Evolutionary conservation across 495 filamentous ascomycete species (phyloP), one percentile per base, ranked within the genome.

Genomic region (Amphirosellinia nigrospora): DNA sequence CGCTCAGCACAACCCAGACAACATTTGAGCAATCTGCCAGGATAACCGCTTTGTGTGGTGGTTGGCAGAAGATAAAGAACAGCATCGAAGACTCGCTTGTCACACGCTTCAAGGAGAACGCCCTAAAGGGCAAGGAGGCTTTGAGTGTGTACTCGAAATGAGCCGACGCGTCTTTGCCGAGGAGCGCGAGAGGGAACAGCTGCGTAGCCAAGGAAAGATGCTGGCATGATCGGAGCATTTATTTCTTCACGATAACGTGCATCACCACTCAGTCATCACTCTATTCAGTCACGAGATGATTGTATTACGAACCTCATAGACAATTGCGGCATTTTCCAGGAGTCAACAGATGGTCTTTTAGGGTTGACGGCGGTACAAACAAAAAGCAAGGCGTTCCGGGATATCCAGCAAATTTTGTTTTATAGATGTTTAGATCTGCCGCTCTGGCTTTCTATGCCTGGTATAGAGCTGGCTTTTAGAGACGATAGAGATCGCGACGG

Each of bases 41-140:
- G 80, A 97, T 99, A 77, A 97, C 93, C 2, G 96, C 96, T 1
- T 83, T 98, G 16, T 97, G 93, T 77, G 95, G 96, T 69, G 96
- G 96, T 23, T 98, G 95, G 93, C 92, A 97, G 80, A 93, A 93
- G 74, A 89, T 99, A 76, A 94, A 92, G 82, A 96, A 93, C 76
- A 92, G 89, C 79, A 94, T 99, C 73, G 96, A 99, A 82, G 93
- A 97, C 72, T 90, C 93, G 50, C 92, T 92, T 26, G 90, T 98
- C 34, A 93, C 92, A 74, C 82, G 93, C 64, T 98, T 99, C 80
- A 84, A 87, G 52, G 93, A 99, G 77, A 99, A 99, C 77, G 96
- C 96, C 30, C 85, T 84, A 71, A 92, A 90, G 78, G 96, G 96
- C 59, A 89, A 91, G 64, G 92, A 97, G 76, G 96, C 0, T 99